Conservation (phyloP, 1,284 basidiomycete genomes). For the Limonomyces culmigenus region DNA sequence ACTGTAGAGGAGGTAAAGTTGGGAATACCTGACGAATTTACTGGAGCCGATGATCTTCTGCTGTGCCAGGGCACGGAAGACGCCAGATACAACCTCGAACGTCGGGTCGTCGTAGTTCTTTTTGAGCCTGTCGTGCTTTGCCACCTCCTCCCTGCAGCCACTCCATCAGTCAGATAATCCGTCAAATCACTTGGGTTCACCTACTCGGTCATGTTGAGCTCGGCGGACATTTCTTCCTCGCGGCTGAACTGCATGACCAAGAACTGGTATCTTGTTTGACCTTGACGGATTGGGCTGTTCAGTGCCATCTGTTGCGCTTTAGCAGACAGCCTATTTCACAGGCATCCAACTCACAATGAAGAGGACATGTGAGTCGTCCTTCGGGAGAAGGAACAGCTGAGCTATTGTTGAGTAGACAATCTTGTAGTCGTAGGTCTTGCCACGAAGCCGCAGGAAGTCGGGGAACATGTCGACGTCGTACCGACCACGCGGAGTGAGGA, state of each 20-base stretch:
- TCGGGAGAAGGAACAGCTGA: conserved; percentile 85
- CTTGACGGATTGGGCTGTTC: conserved; percentile 90
- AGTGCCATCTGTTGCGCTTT: conserved; percentile 50
- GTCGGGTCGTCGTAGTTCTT: conserved; percentile 89
- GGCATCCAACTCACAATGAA: conserved; percentile 56
- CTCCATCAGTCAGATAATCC: neutral
- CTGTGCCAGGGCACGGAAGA: conserved; percentile 82
- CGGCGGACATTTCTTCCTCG: conserved; percentile 94
- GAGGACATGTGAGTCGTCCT: conserved; percentile 92
- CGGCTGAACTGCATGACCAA: conserved; percentile 95
- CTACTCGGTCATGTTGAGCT: conserved; percentile 86
- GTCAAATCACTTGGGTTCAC: conserved; percentile 12
- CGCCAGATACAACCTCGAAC: conserved; percentile 88
- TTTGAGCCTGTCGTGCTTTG: conserved; percentile 70
- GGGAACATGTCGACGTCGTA: conserved; percentile 98
- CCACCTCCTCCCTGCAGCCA: conserved; percentile 45
- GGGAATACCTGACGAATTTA: conserved; percentile 63
- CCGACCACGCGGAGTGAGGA: conserved; percentile 89
- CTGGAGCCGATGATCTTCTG: conserved; percentile 87
- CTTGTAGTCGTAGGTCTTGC: conserved; percentile 99
- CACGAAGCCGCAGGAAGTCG: conserved; percentile 84
- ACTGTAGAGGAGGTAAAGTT: neutral
- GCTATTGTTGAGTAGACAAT: conserved; percentile 86
- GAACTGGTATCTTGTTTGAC: conserved; percentile 96
- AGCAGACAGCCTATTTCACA: conserved; percentile 1